These are phyloP conservation scores for Pythium dissimile DNA, from an alignment of 352 stramenopile species.

Conservation along the genomic window DNA sequence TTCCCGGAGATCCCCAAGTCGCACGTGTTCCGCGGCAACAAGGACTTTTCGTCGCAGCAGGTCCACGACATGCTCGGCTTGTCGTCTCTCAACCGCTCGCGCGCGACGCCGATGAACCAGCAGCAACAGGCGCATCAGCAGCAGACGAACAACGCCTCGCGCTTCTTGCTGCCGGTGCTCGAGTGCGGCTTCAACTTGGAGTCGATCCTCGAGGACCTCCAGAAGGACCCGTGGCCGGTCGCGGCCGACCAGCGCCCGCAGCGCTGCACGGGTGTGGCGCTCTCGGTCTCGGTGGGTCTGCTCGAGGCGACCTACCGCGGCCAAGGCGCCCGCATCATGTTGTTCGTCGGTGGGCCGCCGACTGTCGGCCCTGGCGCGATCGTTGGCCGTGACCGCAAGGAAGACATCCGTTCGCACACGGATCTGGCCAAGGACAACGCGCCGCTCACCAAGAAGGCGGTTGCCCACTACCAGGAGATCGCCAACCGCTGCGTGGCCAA, in stretches of 20 bases:
- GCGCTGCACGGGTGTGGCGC: conserved; percentile 95
- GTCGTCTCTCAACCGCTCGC: conserved; percentile 49
- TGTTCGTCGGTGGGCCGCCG: conserved; percentile 97
- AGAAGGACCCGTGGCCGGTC: conserved; percentile 97
- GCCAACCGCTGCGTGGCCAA: conserved; percentile 89
- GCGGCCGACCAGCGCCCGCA: conserved; percentile 94
- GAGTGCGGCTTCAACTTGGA: conserved; percentile 97
- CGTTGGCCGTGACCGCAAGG: conserved; percentile 93
- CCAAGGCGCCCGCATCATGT: conserved; percentile 96
- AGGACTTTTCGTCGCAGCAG: conserved; percentile 95
- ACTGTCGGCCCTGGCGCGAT: conserved; percentile 96
- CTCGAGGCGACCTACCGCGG: conserved; percentile 95
- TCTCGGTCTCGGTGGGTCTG: conserved; percentile 95
- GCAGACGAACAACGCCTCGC: conserved; percentile 77
- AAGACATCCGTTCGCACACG: conserved; percentile 97
- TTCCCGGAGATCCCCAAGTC: conserved; percentile 95
- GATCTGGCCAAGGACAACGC: conserved; percentile 95
- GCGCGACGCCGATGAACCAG: conserved; percentile 30
- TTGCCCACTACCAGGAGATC: conserved; percentile 95
- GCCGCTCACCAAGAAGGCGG: conserved; percentile 93
- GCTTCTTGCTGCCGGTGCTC: conserved; percentile 96
- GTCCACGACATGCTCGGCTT: conserved; percentile 97
- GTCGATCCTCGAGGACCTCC: conserved; percentile 97
- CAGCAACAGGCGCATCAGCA: conserved; percentile 67
- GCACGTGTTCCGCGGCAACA: conserved; percentile 98